Evolutionary conservation across 495 filamentous ascomycete genomes (phyloP).

Genomic region (Corynascus novoguineensis): DNA sequence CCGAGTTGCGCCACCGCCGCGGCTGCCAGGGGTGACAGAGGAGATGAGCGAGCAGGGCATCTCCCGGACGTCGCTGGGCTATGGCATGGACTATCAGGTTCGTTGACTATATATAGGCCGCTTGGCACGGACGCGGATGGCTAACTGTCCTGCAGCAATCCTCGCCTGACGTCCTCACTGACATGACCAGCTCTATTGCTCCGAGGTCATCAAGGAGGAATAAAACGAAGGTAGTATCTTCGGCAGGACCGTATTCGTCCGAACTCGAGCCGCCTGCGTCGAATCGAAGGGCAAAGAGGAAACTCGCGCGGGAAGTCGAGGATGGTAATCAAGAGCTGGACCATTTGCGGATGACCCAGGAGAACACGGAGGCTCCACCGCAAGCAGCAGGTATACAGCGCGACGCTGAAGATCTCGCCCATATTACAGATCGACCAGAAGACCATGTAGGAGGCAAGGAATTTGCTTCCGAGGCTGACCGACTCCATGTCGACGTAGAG

Average conservation of each 20-base stretch:
- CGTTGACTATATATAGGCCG: not conserved
- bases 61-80: not conserved
- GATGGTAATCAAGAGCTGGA: not conserved
- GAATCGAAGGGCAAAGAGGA: slow-evolving; percentile 13
- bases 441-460: not conserved
- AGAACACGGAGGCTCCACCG: not conserved
- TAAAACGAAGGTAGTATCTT: not conserved
- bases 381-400: not conserved
- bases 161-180: slow-evolving; percentile 21
- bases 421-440: not conserved
- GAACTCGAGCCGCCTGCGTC: slow-evolving; percentile 4
- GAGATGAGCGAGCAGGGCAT: not conserved
- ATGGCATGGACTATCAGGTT: not conserved
- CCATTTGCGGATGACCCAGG: not conserved
- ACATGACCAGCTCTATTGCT: slow-evolving; percentile 1
- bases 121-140: not conserved
- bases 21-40: slow-evolving; percentile 1
- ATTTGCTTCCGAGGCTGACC: not conserved
- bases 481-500: not conserved
- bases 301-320: slow-evolving; percentile 4
- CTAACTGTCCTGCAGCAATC: slow-evolving; percentile 7
- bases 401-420: not conserved
- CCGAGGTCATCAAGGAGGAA: slow-evolving; percentile 3
- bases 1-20: slow-evolving; percentile 13
- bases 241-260: not conserved